Base-by-base conservation (phyloP, 2,329 filamentous ascomycete species). In the Plectosphaerella plurivora region DNA sequence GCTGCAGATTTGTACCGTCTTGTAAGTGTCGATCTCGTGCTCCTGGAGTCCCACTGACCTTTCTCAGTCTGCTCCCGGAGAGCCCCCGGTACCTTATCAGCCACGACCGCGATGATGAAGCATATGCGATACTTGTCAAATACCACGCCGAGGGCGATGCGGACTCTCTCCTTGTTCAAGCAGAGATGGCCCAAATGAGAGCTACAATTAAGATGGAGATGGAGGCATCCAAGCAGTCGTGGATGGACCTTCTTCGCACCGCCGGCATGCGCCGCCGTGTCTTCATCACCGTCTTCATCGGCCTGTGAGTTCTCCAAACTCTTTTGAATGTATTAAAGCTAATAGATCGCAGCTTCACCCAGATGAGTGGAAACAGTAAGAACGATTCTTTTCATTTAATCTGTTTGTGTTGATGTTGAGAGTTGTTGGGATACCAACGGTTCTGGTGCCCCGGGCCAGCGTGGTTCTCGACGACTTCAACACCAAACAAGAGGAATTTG, bases 151-250 rank as follows among this genome's bases (percentile, higher is more conserved):
- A 81, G 58, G 79, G 76, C 3, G 70, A 81, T 47, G 60, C 60
- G 6, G 64, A 71, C 44, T 80, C 76, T 0, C 65, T 73, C 11
- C 72, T 83, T 14, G 79, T 84, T 20, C 71, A 75, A 47, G 79
- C 78, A 9, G 83, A 87, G 60, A 78, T 84, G 59, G 74, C 74
- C 1, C 79, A 86, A 62, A 86, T 86, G 57, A 69, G 76, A 45
- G 72, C 75, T 7, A 81, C 81, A 0, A 77, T 84, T 59, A 71
- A 73, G 24, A 58, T 73, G 1, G 80, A 84, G 60, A 66, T 77
- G 48, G 77, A 83, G 55, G 64, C 73, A 45, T 75, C 78, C 25
- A 66, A 65, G 53, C 61, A 63, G 54, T 76, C 76, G 1, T 84
- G 81, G 79, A 48, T 67, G 52, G 77, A 81, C 50, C 67, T 82